Evolutionary conservation across 768 basidiomycete genomes (phyloP).

Genomic region (Russula abietina): DNA sequence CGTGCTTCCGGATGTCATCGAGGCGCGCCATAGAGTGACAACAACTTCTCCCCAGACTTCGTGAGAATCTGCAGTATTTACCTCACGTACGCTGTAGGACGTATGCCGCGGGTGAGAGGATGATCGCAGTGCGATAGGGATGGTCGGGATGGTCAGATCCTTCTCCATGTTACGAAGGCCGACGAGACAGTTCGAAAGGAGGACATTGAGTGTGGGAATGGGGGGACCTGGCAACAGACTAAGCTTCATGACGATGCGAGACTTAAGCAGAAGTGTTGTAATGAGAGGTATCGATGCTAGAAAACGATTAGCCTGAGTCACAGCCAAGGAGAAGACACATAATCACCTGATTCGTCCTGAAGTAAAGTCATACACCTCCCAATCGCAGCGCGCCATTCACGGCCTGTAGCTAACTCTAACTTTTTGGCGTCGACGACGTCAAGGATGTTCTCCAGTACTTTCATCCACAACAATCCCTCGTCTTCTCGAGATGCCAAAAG

Average conservation of each 20-base stretch:
- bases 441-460: constrained; percentile 34
- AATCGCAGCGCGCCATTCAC: constrained; percentile 55
- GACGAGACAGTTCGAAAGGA: constrained; percentile 17
- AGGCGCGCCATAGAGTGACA: constrained; percentile 50
- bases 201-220: constrained; percentile 6
- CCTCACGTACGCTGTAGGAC: constrained; percentile 31
- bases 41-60: constrained; percentile 46
- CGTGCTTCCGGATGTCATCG: constrained; percentile 38
- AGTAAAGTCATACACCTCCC: constrained; percentile 47
- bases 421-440: constrained; percentile 43
- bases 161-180: constrained; percentile 15
- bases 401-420: constrained; percentile 46
- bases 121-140: background rate
- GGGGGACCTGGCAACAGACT: constrained; percentile 12
- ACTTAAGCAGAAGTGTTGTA: background rate
- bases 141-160: background rate
- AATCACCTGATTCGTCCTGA: constrained; percentile 31
- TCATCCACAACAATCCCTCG: constrained; percentile 27
- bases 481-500: constrained; percentile 29
- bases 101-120: constrained; percentile 14
- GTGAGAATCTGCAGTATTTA: constrained; percentile 29
- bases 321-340: background rate
- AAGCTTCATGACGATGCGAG: constrained; percentile 15
- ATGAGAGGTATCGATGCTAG: background rate
- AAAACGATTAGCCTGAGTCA: background rate